Conservation (phyloP, 164 flowering plant genomes). For the Vitis rotundifolia region DNA sequence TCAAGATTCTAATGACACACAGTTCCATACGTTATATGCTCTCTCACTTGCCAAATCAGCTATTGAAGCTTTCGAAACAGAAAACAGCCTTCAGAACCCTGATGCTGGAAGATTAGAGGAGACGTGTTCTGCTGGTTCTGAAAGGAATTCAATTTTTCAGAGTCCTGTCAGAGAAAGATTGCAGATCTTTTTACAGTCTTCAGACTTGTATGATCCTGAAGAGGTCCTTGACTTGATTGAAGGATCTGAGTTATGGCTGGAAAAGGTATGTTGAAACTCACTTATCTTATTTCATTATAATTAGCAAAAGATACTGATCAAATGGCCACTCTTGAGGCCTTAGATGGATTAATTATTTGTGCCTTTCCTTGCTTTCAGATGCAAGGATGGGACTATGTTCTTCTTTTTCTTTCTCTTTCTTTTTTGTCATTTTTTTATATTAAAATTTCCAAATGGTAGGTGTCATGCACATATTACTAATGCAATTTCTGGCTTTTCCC, state of each 20-base stretch:
- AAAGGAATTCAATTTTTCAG: constrained; percentile 34
- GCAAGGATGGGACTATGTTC: neutral
- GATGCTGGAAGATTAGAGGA: constrained; percentile 22
- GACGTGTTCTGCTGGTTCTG: constrained; percentile 24
- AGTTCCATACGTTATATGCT: constrained; percentile 84
- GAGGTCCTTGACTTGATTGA: constrained; percentile 91
- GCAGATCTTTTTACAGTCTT: constrained; percentile 84
- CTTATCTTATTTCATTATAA: neutral
- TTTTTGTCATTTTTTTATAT: neutral
- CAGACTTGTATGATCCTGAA: constrained; percentile 92
- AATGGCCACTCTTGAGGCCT: neutral
- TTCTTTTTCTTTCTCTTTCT: neutral
- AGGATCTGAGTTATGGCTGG: constrained; percentile 91
- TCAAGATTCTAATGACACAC: constrained; percentile 71
- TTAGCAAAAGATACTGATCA: neutral
- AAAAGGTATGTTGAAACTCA: constrained; percentile 62
- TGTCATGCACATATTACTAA: neutral
- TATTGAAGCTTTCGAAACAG: constrained; percentile 50
- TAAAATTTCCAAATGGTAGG: neutral
- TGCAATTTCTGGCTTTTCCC: constrained; percentile 5
- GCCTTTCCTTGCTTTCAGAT: neutral
- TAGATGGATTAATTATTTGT: neutral
- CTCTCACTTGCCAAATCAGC: constrained; percentile 89
- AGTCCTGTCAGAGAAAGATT: constrained; percentile 68
- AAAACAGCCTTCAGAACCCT: constrained; percentile 18